These are phyloP conservation scores for Ganoderma lingzhi DNA, from an alignment of 1,284 basidiomycete genomes.

Conservation along the genomic window DNA sequence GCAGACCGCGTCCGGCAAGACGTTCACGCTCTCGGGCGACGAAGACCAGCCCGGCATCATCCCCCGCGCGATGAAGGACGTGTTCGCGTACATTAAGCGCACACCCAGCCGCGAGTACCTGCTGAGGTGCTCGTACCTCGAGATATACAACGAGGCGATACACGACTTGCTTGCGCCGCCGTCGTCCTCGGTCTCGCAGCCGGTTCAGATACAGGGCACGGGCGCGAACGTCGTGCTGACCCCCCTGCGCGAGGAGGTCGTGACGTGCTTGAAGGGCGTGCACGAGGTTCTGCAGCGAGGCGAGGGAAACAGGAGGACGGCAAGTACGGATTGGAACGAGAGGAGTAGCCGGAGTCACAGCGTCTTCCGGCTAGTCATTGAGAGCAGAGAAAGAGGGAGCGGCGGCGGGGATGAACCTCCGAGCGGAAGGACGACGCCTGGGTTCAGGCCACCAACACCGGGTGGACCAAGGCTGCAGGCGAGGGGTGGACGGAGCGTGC, in stretches of 20 bases:
- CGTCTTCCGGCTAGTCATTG: conserved; percentile 90
- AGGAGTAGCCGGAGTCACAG: conserved; percentile 93
- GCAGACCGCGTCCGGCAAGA: conserved; percentile 92
- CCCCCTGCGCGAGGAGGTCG: conserved; percentile 89
- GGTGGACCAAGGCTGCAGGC: conserved; percentile 75
- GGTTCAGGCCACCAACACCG: conserved; percentile 66
- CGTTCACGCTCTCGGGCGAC: conserved; percentile 88
- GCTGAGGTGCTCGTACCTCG: conserved; percentile 92
- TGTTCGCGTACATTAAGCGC: conserved; percentile 78
- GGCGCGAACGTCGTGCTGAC: conserved; percentile 67
- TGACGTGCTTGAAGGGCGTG: conserved; percentile 89
- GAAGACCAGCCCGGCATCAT: conserved; percentile 93
- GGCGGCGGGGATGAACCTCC: conserved; percentile 51
- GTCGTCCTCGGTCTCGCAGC: conserved; percentile 63
- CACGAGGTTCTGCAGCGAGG: conserved; percentile 86
- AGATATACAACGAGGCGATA: conserved; percentile 97
- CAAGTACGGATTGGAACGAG: conserved; percentile 98
- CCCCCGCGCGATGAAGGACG: conserved; percentile 88
- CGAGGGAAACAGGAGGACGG: conserved; percentile 89
- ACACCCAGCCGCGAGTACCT: conserved; percentile 90
- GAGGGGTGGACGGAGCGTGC: conserved; percentile 76
- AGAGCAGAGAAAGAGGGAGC: conserved; percentile 74
- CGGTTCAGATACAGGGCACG: conserved; percentile 75
- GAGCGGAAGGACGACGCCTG: conserved; percentile 64
- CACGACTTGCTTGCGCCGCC: conserved; percentile 86